Base-by-base conservation (phyloP, 805 yeast genomes). In the Nadsonia fulvescens region DNA sequence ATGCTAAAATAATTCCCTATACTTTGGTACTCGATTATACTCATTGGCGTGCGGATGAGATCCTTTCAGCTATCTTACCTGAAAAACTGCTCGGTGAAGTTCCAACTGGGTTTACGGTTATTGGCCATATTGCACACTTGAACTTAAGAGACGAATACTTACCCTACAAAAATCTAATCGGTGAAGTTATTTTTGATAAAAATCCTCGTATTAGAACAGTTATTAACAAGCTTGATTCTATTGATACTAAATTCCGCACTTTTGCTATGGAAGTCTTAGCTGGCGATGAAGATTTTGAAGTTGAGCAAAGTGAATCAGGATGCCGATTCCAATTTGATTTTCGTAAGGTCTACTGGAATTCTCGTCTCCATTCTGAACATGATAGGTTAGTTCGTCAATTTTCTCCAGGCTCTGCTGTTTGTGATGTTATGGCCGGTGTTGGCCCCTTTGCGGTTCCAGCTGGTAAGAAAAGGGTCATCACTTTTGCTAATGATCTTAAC, bases 371-470 rank as follows among this genome's bases (percentile, higher is more conserved):
- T 37, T 77, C 93, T 1, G 99, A 89, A 42, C 99, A 89, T 48
- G 86, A 70, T 23, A 58, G 96, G 32, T 52, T 89, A 22, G 73
- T 89, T 3, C 44, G 52, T 2, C 43, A 51, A 19, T 74, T 77
- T 39, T 39, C n/a, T n/a, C n/a, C 24, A 5, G 29, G 20, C 8
- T 22, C 29, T 8, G 76, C 81, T 5, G 76, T 91, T 0, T 79
- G 81, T 40, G 99, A 89, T 54, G 95, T 82, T 0, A 78, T 91
- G 68, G 98, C 94, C 1, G 99, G 99, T 24, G 96, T 89, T 2
- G 99, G 99, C 0, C 99, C 99, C 4, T 89, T 91, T 55, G 86
- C 92, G 2, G 69, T 89, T 1, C 99, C 99, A 0, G 93, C 95
- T 1, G 96, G 83, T 8, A 81, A 75, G 47, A 78, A 74, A 34